These are phyloP conservation scores for Psidium friedrichsthalianum DNA, from an alignment of 345 rosid species.

Conservation along the genomic window DNA sequence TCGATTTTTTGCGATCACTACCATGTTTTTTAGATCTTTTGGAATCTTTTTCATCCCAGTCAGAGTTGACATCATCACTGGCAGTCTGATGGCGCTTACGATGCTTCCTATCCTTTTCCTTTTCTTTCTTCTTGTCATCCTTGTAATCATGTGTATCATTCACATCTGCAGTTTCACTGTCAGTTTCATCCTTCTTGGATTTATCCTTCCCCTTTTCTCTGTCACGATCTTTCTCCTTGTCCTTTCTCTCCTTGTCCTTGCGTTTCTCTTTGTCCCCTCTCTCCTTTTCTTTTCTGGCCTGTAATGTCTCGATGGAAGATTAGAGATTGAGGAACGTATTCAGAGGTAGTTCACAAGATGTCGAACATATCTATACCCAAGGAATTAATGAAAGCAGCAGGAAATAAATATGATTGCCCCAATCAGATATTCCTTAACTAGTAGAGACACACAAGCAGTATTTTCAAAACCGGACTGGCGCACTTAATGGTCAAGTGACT, in stretches of 20 bases:
- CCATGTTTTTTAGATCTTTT: constrained; percentile 75
- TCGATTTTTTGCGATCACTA: constrained; percentile 76
- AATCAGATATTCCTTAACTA: background rate
- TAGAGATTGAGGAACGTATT: background rate
- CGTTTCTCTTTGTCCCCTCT: constrained; percentile 50
- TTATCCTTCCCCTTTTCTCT: constrained; percentile 74
- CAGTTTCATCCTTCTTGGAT: constrained; percentile 65
- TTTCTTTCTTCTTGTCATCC: constrained; percentile 77
- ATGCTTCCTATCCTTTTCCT: constrained; percentile 75
- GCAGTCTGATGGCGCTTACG: constrained; percentile 66
- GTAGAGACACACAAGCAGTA: background rate
- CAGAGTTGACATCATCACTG: constrained; percentile 67
- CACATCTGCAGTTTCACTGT: constrained; percentile 61
- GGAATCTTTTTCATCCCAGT: constrained; percentile 75
- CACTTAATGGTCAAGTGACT: background rate
- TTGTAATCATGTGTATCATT: constrained; percentile 49
- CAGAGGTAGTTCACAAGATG: background rate
- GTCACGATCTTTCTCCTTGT: constrained; percentile 73
- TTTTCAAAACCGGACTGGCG: background rate
- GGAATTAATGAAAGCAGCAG: background rate
- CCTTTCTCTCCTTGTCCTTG: constrained; percentile 58
- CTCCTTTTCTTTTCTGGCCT: constrained; percentile 76
- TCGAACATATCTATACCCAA: background rate
- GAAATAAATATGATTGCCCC: background rate
- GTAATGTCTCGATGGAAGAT: constrained; percentile 2